These are phyloP conservation scores for Aspergillus flavus DNA, from an alignment of 2,329 filamentous ascomycete genomes.

Conservation along the genomic window DNA sequence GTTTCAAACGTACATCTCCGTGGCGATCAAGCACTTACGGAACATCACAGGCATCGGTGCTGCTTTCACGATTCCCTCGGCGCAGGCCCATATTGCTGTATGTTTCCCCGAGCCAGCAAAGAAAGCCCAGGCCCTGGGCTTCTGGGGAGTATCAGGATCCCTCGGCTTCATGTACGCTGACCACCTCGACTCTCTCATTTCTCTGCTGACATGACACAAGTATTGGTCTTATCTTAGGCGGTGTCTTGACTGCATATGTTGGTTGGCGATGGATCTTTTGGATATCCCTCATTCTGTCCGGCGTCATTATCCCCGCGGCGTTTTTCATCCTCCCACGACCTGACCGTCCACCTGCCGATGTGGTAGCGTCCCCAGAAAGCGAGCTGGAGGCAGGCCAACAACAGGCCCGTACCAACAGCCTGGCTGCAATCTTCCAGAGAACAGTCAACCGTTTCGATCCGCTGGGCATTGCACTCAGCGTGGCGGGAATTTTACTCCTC, in stretches of 20 bases:
- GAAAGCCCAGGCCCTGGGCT: neutral
- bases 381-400: neutral
- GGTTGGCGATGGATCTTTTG: neutral
- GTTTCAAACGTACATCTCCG: neutral
- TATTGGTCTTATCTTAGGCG: neutral
- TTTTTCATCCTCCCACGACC: neutral
- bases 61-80: neutral
- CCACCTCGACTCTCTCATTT: neutral
- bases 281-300: neutral
- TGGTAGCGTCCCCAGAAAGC: neutral
- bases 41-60: neutral
- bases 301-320: neutral
- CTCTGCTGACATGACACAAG: neutral
- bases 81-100: neutral
- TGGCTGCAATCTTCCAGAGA: neutral
- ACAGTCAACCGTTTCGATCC: neutral
- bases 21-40: neutral
- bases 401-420: neutral
- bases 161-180: neutral
- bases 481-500: neutral
- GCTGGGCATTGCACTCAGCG: neutral
- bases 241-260: neutral
- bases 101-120: neutral
- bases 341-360: neutral
- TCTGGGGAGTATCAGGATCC: neutral